Evolutionary conservation across 1,284 basidiomycete species (phyloP), one percentile per base, ranked within the genome.

Genomic region (Entoloma clypeatum): DNA sequence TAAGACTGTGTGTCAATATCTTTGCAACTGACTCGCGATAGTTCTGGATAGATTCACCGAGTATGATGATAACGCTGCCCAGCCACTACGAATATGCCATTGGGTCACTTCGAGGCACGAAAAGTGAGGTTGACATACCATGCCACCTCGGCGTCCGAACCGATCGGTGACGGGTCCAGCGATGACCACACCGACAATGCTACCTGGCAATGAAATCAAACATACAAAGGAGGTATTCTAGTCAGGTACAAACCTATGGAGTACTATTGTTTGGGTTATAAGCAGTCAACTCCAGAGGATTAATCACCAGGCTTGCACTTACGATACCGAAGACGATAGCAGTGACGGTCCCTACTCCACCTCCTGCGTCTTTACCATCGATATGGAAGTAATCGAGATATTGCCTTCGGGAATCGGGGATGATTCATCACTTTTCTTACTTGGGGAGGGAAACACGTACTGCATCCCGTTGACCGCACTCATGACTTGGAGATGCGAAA

Each of bases 61-160:
- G 48, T 13, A 71, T 57, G 40, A 74, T 68, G 43, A 75, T 69
- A 11, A 70, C 10, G 30, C 66, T 62, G 17, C 75, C 75, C 22
- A 62, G 44, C 43, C 69, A 70, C 67, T 69, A 24, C 9, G 21
- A 38, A 36, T 26, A 45, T 30, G n/a, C 37, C 17, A 31, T 29
- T 40, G 8, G 40, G 14, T 16, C 24, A 34, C 25, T 4, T 44
- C 11, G 30, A 16, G 7, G 11, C n/a, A 35, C 7, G 14, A 28
- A 19, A 3, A 5, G 7, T 17, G 36, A 34, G 40, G n/a, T 14
- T 37, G 13, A 38, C 53, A n/a, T 50, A 65, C 67, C 75, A 79
- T 78, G 41, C 71, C 75, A 17, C 67, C 69, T 16, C 74, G 66
- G 36, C 75, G 69, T 14, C 76, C 76, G 37, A 69, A 66, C 19